Evolutionary conservation across 129 eudicot genomes (phyloP).

Genomic region (Escallonia rubra): DNA sequence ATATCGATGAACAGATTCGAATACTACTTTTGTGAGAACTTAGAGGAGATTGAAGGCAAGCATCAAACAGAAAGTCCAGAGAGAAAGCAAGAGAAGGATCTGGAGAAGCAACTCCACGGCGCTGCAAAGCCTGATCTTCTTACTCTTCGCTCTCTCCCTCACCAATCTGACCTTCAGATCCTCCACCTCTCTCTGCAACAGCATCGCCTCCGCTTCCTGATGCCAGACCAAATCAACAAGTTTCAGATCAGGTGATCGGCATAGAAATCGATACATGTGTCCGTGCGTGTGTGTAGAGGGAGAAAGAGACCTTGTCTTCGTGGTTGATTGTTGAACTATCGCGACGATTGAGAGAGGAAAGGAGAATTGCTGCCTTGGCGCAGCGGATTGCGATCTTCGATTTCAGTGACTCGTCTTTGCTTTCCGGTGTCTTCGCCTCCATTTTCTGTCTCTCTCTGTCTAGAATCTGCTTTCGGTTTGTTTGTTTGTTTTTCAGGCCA

Average conservation of each 20-base stretch:
- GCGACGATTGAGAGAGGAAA: constrained; percentile 17
- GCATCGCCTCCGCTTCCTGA: constrained; percentile 4
- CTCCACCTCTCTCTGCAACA: constrained; percentile 15
- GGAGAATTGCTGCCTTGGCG: constrained; percentile 30
- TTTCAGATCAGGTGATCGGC: not conserved
- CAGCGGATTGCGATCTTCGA: constrained; percentile 22
- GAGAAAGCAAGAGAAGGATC: constrained; percentile 1
- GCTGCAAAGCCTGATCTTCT: constrained; percentile 12
- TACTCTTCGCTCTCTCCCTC: constrained; percentile 19
- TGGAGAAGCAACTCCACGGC: constrained; percentile 8
- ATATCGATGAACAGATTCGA: no score
- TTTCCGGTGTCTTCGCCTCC: constrained; percentile 1
- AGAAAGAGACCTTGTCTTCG: constrained; percentile 9
- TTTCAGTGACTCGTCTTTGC: not conserved
- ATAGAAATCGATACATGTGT: not conserved
- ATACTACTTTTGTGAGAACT: not conserved
- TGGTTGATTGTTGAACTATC: not conserved
- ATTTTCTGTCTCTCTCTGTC: not conserved
- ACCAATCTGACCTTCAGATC: constrained; percentile 17
- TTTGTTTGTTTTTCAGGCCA: not conserved
- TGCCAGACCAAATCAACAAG: not conserved
- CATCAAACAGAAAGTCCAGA: constrained; percentile 13
- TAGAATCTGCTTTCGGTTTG: not conserved
- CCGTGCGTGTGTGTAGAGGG: not conserved
- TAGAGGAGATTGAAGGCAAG: constrained; percentile 3